phyloP scores from a whole-genome alignment of 2,329 filamentous ascomycete genomes.

The Aaosphaeria arxii region DNA sequence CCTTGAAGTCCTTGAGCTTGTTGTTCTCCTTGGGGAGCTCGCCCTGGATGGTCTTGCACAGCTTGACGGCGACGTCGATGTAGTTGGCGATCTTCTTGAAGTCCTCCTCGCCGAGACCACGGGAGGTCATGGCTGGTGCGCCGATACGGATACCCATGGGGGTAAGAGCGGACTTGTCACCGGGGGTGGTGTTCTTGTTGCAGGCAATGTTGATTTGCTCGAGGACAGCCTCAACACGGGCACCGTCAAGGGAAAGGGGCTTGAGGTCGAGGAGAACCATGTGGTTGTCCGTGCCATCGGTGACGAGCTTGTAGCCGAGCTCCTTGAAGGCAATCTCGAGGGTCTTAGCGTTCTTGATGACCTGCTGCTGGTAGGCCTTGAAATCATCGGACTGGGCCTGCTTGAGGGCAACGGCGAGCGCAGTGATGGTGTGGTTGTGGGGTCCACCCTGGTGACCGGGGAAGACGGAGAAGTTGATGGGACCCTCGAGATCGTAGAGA shows the following conservation, averaged over 20 bases:
- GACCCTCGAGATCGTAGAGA: slow-evolving; percentile 84
- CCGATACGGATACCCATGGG: slow-evolving; percentile 93
- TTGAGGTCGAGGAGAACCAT: slow-evolving; percentile 91
- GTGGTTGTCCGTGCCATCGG: slow-evolving; percentile 95
- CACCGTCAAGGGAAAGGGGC: slow-evolving; percentile 81
- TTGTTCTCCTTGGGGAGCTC: slow-evolving; percentile 92
- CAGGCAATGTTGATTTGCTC: slow-evolving; percentile 94
- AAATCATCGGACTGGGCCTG: slow-evolving; percentile 89
- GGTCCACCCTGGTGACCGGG: slow-evolving; percentile 97
- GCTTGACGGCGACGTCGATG: slow-evolving; percentile 84
- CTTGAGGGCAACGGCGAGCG: slow-evolving; percentile 88
- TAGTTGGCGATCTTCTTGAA: slow-evolving; percentile 78
- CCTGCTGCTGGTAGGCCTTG: slow-evolving; percentile 85
- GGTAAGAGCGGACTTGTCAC: slow-evolving; percentile 88
- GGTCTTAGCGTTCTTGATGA: slow-evolving; percentile 86
- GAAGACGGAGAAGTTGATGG: slow-evolving; percentile 96
- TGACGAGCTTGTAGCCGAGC: slow-evolving; percentile 84
- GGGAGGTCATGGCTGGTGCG: slow-evolving; percentile 94
- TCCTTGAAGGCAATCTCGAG: slow-evolving; percentile 66
- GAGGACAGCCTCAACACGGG: slow-evolving; percentile 82
- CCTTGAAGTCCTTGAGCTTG: slow-evolving; percentile 99
- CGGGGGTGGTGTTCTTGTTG: slow-evolving; percentile 98
- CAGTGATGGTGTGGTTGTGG: slow-evolving; percentile 98
- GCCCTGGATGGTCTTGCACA: slow-evolving; percentile 83
- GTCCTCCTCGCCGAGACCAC: slow-evolving; percentile 86